Base-by-base conservation (phyloP, 2,329 filamentous ascomycete genomes). In the Aspergillus hiratsukae region DNA sequence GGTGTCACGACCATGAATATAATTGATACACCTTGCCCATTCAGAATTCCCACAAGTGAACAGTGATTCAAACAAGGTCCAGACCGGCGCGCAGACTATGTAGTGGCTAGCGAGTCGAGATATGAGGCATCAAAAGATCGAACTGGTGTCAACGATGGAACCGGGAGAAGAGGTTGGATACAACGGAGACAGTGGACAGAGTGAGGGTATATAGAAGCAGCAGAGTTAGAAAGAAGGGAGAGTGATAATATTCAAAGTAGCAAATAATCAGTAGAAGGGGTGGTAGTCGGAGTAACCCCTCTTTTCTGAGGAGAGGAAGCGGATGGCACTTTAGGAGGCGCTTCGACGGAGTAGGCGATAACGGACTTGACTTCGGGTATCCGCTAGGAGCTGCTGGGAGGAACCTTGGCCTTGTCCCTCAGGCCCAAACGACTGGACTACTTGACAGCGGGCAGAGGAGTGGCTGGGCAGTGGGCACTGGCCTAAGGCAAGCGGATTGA, bases 51-150 rank as follows among this genome's bases (percentile, higher is more conserved):
- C 46, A 41, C 48, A 49, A 31, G 43, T 46, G 43, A 25, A 21
- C 3, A 14, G 6, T 11, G 35, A 9, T 35, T 46, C 40, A 53
- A 48, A 40, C 25, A 52, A 23, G 25, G 49, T 21, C 60, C 25
- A 56, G 64, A 56, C 66, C 60, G 62, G 65, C 58, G 62, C 64
- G 62, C 58, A 64, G 58, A 54, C 50, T 55, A 56, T 54, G 52
- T 54, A 55, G 41, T 59, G 23, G 49, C 57, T 62, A 62, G 45
- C 53, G 54, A 52, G 31, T 53, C 56, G 60, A 59, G 58, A 59
- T 51, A 49, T 45, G 54, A 64, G 59, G 58, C 55, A 61, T 58
- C 59, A 62, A 54, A 14, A 37, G 6, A 17, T 17, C 14, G 5
- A 17, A 37, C 31, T 37, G 31, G 14, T 14, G 57, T 51, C 51